These are phyloP conservation scores for Eucalyptus guilfoylei DNA, from an alignment of 345 rosid genomes.

Conservation along the genomic window DNA sequence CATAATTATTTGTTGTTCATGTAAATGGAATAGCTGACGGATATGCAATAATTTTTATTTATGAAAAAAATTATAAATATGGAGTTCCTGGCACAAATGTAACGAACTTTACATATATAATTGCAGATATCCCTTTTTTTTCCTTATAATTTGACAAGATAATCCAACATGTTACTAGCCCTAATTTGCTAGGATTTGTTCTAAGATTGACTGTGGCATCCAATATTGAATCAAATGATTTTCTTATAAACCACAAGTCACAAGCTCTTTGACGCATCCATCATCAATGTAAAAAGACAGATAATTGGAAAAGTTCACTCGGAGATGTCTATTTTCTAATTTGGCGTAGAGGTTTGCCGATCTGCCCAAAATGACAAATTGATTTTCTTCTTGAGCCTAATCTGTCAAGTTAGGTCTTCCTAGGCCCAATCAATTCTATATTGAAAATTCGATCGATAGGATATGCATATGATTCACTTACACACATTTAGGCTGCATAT, in stretches of 20 bases:
- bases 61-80: not conserved
- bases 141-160: not conserved
- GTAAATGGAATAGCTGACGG: not conserved
- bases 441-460: not conserved
- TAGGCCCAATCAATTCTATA: not conserved
- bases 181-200: not conserved
- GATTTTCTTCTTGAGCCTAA: not conserved
- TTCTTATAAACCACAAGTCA: not conserved
- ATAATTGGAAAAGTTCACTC: not conserved
- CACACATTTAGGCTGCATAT: not conserved
- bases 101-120: not conserved
- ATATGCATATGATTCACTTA: not conserved
- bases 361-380: no score
- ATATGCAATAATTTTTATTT: no score
- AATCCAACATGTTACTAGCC: not conserved
- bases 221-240: not conserved
- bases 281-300: not conserved
- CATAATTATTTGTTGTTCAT: no score
- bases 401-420: not conserved
- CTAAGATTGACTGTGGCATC: not conserved
- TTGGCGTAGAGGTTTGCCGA: not conserved
- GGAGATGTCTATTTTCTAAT: no score
- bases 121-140: not conserved
- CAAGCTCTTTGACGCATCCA: not conserved
- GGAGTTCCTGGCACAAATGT: not conserved